phyloP scores from a whole-genome alignment of 2,329 filamentous ascomycete species.

The Pseudocercospora pini-densiflorae region DNA sequence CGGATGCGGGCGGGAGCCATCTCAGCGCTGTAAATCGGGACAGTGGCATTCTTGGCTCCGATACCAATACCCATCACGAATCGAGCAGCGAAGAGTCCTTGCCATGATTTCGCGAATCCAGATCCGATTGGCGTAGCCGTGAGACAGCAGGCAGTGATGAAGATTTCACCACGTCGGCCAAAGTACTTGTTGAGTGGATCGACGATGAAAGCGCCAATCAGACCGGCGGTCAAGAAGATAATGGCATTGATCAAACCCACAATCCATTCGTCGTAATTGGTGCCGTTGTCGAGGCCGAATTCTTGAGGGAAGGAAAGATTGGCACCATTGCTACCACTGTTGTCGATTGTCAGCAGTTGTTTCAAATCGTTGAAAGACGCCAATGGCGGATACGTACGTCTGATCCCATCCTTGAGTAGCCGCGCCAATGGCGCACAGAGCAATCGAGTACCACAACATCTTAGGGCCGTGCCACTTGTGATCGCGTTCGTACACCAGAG shows the following conservation, averaged over 20 bases:
- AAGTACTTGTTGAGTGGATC: slow-evolving; percentile 48
- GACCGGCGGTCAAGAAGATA: slow-evolving; percentile 53
- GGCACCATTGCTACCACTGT: slow-evolving; percentile 37
- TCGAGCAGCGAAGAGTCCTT: slow-evolving; percentile 65
- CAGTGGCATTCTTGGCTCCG: slow-evolving; percentile 49
- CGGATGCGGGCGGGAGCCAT: slow-evolving; percentile 57
- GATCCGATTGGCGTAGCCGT: slow-evolving; percentile 70
- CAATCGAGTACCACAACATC: slow-evolving; percentile 68
- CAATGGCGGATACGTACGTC: slow-evolving; percentile 19
- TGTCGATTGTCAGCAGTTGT: background rate
- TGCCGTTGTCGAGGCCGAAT: slow-evolving; percentile 36
- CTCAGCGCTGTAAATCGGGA: slow-evolving; percentile 49
- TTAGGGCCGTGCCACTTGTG: slow-evolving; percentile 71
- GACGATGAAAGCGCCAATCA: slow-evolving; percentile 58
- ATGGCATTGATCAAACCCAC: slow-evolving; percentile 57
- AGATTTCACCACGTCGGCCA: slow-evolving; percentile 46
- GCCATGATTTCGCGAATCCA: slow-evolving; percentile 61
- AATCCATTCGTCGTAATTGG: slow-evolving; percentile 32
- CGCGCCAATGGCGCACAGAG: slow-evolving; percentile 41
- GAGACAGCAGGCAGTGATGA: slow-evolving; percentile 55
- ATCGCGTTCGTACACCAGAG: slow-evolving; percentile 64
- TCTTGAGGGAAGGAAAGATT: slow-evolving; percentile 38
- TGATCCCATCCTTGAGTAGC: slow-evolving; percentile 43
- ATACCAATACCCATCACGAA: slow-evolving; percentile 70
- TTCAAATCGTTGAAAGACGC: background rate